A percentile compares a stretch with the other conserved stretches of the same genome.
These are phyloP conservation scores for Protomyces inouyei DNA, from an alignment of 1,139 yeast genomes.

Conservation along the genomic window DNA sequence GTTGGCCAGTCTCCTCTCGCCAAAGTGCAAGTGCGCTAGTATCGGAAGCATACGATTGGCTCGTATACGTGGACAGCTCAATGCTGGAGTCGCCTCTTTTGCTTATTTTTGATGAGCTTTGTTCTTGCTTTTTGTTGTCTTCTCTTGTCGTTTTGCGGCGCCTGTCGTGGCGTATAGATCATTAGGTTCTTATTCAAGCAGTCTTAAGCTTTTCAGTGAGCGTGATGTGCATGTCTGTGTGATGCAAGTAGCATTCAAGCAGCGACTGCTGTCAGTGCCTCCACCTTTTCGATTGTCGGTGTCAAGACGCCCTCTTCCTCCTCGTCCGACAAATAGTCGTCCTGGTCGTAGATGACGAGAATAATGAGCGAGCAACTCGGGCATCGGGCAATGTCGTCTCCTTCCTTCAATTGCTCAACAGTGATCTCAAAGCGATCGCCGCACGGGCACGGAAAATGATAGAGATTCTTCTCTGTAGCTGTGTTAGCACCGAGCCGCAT, in stretches of 20 bases:
- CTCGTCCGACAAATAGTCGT: constrained; percentile 22
- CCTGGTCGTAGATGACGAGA: constrained; percentile 70
- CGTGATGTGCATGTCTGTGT: no score
- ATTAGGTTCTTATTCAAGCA: no score
- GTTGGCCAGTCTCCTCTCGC: not conserved
- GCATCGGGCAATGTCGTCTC: constrained; percentile 84
- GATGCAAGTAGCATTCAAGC: not conserved
- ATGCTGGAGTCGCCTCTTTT: no score
- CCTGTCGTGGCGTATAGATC: no score
- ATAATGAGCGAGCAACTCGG: constrained; percentile 95
- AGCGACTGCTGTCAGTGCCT: not conserved
- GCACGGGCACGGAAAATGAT: constrained; percentile 97
- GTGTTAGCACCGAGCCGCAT: not conserved
- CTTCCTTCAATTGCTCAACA: constrained; percentile 71
- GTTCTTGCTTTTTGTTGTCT: no score
- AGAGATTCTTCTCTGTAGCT: constrained; percentile 53
- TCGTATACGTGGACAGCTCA: no score
- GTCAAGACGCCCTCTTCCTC: constrained; percentile 2
- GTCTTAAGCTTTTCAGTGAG: no score
- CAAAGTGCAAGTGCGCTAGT: not conserved
- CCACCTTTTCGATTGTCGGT: constrained; percentile 2
- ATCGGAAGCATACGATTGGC: no score
- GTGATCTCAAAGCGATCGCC: constrained; percentile 89
- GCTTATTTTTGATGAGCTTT: no score
- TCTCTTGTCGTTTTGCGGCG: no score